Evolutionary conservation across 805 yeast species (phyloP), one percentile per base, ranked within the genome.

Genomic region (Candida vaughaniae): DNA sequence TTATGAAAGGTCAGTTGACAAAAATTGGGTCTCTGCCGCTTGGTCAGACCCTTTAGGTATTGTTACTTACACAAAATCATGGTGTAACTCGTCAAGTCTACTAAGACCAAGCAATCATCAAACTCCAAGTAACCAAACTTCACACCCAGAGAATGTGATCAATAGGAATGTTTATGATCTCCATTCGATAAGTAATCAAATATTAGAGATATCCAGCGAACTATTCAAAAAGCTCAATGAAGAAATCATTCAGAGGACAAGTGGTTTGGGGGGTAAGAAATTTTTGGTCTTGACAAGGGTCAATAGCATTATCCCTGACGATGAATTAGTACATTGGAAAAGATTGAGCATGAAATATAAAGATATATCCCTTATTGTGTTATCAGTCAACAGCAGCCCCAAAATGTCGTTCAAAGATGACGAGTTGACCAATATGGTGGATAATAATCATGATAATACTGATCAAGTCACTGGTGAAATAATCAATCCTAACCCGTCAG

Each of bases 21-120:
- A 79, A 42, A 78, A 77, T 37, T 91, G 96, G 96, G 71, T 88
- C 29, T 78, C 81, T 16, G 95, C 87, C 0, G 82, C 95, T 0
- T 88, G 97, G 95, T 72, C 93, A 0, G 96, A 91, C 52, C 91
- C 90, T 33, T 73, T 75, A 55, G 96, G 96, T 0, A 66, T 69
- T 3, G 69, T 77, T 9, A 75, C 80, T 12, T 71, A 69, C 31
- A 73, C 81, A 0, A 81, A 78, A 46, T 73, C 88, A 0, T 85
- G 91, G 90, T 72, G 69, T 47, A 66, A 71, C 53, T 55, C 51
- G 5, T 61, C 62, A 35, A 28, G 16, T 27, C 16, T 36, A 22
- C 15, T 30, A 3, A 28, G 25, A 27, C 33, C 31, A 14, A 30
- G 31, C 16, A 36, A 38, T 16, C 10, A 18, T 20, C 12, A 27